Evolutionary conservation across 805 yeast species (phyloP).

Genomic region (Osmozyma mogii): DNA sequence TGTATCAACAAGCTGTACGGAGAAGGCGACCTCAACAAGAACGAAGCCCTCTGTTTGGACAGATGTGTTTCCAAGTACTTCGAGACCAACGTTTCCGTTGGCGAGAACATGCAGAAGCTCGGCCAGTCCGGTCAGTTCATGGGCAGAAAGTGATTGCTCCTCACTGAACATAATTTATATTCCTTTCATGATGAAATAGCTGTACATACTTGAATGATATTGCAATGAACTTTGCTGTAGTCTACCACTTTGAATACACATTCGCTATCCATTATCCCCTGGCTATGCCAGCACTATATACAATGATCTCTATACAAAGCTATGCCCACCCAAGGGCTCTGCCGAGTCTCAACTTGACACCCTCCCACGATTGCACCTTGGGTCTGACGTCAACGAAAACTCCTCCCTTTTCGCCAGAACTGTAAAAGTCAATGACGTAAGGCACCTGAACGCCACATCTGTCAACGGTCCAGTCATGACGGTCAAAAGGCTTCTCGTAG

Average conservation of each 20-base stretch:
- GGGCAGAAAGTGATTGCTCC: conserved; percentile 35
- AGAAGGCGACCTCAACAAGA: conserved; percentile 70
- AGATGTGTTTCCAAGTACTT: conserved; percentile 95
- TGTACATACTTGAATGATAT: conserved; percentile 1
- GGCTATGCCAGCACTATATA: neutral
- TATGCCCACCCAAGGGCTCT: conserved; percentile 45
- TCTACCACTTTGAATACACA: neutral
- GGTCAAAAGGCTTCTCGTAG: conserved; percentile 76
- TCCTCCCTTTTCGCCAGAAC: conserved; percentile 37
- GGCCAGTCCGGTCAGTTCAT: conserved; percentile 41
- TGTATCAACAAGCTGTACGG: conserved; percentile 63
- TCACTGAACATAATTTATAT: no score
- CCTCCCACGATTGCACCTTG: conserved; percentile 75
- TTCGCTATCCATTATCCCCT: neutral
- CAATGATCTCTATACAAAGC: neutral
- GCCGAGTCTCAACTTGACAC: conserved; percentile 58
- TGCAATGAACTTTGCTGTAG: neutral
- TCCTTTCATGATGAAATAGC: neutral
- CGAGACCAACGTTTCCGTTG: conserved; percentile 89
- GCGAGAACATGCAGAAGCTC: conserved; percentile 56
- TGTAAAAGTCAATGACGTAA: conserved; percentile 88
- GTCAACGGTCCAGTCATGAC: conserved; percentile 91
- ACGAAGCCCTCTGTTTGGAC: conserved; percentile 82
- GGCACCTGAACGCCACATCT: conserved; percentile 80
- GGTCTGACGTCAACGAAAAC: conserved; percentile 90